Base-by-base conservation (phyloP, 177 flowering plant genomes). In the Vitis hybrid region DNA sequence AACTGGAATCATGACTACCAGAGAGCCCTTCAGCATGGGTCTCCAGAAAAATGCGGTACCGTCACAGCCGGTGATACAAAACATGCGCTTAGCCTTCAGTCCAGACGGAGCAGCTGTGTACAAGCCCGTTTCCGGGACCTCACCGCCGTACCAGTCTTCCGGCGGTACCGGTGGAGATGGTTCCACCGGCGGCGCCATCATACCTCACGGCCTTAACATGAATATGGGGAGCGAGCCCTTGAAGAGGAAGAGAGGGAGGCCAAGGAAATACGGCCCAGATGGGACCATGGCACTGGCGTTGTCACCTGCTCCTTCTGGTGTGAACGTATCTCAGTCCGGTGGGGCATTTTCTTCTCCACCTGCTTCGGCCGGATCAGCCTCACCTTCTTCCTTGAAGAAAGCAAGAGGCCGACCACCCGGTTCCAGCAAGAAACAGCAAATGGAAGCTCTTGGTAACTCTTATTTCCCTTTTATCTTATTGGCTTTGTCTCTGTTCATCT, bases 231-330 rank as follows among this genome's bases (percentile, higher is more conserved):
- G 80, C 7, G 91, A 85, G 71, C 78, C 80, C 0, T 28, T 80
- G 76, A 92, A 86, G 82, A 74, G 82, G 66, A 94, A 90, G 83
- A 85, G 98, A 71, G 98, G 98, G 8, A 82, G 98, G 77, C 98
- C 98, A 1, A 82, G 98, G 73, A 94, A 94, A 75, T 94, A 94
- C 38, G 95, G 92, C 5, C 91, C 94, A 0, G 98, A 90, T 58
- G 91, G 90, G n/a, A 62, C 83, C 66, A 86, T 93, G 90, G 78
- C 90, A 1, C 65, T 86, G 55, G 84, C 74, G 11, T 56, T 83
- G 44, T 28, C 80, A 1, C 77, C 89, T 2, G 50, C 76, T 0
- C 53, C 86, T 4, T 59, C 78, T 0, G 54, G 72, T 11, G 64
- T 68, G 28, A 59, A 72, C 6, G 67, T 33, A 8, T 3, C 66